Evolutionary conservation across 208 protist genomes (phyloP).

Genomic region (Wallacemonas collosoma): DNA sequence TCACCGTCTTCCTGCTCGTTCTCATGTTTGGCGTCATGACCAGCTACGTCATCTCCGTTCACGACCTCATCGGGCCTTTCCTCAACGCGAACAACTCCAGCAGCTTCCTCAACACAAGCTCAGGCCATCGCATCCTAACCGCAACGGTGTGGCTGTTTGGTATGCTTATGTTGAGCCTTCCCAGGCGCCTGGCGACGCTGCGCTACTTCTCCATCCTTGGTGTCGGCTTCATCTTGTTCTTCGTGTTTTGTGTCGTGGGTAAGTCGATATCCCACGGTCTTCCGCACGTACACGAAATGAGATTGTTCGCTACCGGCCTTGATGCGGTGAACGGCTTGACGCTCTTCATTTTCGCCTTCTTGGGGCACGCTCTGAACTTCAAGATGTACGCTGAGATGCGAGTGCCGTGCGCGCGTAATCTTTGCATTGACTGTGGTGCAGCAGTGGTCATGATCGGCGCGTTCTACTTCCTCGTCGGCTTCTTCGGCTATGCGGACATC

Average conservation of each 20-base stretch:
- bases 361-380: slow-evolving; percentile 47
- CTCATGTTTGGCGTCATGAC: slow-evolving; percentile 51
- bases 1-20: slow-evolving; percentile 42
- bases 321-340: slow-evolving; percentile 44
- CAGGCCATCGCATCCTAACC: slow-evolving; percentile 47
- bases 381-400: slow-evolving; percentile 40
- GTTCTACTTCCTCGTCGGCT: slow-evolving; percentile 57
- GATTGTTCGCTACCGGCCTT: slow-evolving; percentile 28
- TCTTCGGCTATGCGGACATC: slow-evolving; percentile 71
- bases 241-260: slow-evolving; percentile 61
- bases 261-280: slow-evolving; percentile 35
- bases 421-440: slow-evolving; percentile 31
- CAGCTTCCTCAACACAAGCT: slow-evolving; percentile 28
- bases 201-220: slow-evolving; percentile 68
- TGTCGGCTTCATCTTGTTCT: slow-evolving; percentile 55
- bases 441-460: slow-evolving; percentile 40
- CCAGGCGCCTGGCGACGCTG: slow-evolving; percentile 60
- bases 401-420: slow-evolving; percentile 18
- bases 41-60: slow-evolving; percentile 60
- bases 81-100: slow-evolving; percentile 28
- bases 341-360: slow-evolving; percentile 62
- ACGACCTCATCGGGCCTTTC: slow-evolving; percentile 45
- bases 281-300: slow-evolving; percentile 37
- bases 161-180: slow-evolving; percentile 60
- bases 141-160: slow-evolving; percentile 51